Evolutionary conservation across 805 yeast species (phyloP), one percentile per base, ranked within the genome.

Genomic region (Schwanniomyces vanrijiae): DNA sequence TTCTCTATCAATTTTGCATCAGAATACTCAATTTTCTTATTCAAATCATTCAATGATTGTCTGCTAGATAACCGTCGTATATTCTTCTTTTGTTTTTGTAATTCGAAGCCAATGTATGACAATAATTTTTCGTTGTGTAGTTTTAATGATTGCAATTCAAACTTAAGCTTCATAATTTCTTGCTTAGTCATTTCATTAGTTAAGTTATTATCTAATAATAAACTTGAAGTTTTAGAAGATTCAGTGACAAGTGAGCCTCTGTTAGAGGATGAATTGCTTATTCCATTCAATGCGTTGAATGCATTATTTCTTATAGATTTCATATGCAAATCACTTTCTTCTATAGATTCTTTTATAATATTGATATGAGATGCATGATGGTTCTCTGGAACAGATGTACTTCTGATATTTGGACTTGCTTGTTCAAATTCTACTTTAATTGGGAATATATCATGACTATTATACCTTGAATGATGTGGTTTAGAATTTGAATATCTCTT

Each of bases 41-140:
- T 49, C 24, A 55, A 49, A 11, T 57, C 56, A 26, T 61, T 54
- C 37, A 62, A 56, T 9, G 70, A 65, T 53, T 71, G 72, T 46
- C 68, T 67, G 47, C 69, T 68, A 7, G 71, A 61, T 40, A 70
- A 60, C 48, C 68, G 68, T 53, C 64, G 69, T 50, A 71, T 72
- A 60, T 62, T 69, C 52, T 64, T 68, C 61, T 66, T 72, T 47
- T 72, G 74, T 48, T 77, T 75, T 54, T 80, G 84, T 41, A 78
- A 63, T 49, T 79, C 75, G 51, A 78, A 80, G 8, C 84, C 84
- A 58, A 80, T 80, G 55, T 78, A 80, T 31, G 83, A 77, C 46
- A 78, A 66, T 31, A 80, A 65, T 55, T 80, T 80, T 46, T 80
- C 85, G 57, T 79, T 80, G 55, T 80, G 83, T 45, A 80, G 60